Evolutionary conservation across 1,284 basidiomycete species (phyloP), one percentile per base, ranked within the genome.

Genomic region (Leccinum glutinopallens): DNA sequence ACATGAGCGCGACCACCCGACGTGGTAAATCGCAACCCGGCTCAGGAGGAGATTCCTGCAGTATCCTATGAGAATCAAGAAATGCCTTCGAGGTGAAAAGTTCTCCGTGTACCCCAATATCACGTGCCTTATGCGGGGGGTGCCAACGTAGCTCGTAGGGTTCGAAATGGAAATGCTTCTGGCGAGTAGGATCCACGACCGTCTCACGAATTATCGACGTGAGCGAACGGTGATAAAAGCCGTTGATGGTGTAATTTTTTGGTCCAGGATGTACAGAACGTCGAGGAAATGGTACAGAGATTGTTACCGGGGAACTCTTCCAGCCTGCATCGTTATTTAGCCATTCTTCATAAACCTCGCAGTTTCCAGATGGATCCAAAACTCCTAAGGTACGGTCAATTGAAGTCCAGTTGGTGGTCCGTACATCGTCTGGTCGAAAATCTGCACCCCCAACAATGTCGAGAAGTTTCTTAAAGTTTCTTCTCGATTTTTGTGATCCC

Each of bases 371-470:
- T 13, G 49, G 19, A 25, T 51, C 49, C 49, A 51, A 8, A 4
- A 51, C 49, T 51, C 49, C 49, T 22, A 51, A 51, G 49, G 49
- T 51, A 19, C 49, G 49, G 49, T 51, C 49, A 51, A 51, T 51
- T 51, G 49, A 22, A 51, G 49, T 25, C 49, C 49, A 51, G 10
- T 51, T 51, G 25, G 49, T 51, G 25, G 49, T 12, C 49, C 49
- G 49, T 12, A 51, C 49, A 19, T 51, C 49, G 49, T 51, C 49
- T 51, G 49, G 49, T 25, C 22, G 49, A 6, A 51, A 51, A 51
- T 51, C 49, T 12, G 22, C 49, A 51, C 22, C 22, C 25, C 49
- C 49, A 3, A 51, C 49, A 25, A 51, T 51, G 25, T 51, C 49
- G 13, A 51, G 19, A 51, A 51, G 49, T 51, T 51, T 51, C 49